Percentiles rank a stretch among this genome's conserved stretches.
phyloP scores from a whole-genome alignment of 1,284 basidiomycete genomes.

The Schizophyllum commune region DNA sequence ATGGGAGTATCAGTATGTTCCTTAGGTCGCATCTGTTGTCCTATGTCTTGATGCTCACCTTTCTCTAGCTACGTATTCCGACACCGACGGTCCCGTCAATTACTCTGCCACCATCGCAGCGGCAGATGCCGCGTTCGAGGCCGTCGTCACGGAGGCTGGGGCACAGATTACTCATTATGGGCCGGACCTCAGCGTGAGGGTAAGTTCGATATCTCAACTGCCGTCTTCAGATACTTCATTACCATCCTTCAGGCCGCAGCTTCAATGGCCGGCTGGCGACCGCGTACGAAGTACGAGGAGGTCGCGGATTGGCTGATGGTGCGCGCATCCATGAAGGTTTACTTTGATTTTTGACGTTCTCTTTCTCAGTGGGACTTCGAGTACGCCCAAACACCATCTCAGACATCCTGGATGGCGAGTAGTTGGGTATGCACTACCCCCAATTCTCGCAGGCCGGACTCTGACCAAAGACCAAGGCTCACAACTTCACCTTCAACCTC shows the following conservation, averaged over 20 bases:
- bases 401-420: constrained; percentile 55
- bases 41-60: not conserved
- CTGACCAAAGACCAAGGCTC: no score
- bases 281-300: constrained; percentile 33
- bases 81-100: constrained; percentile 38
- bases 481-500: not conserved
- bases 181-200: not conserved
- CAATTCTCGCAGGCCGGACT: no score
- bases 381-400: constrained; percentile 48
- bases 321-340: constrained; percentile 26
- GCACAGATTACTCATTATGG: not conserved
- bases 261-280: constrained; percentile 34
- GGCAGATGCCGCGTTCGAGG: constrained; percentile 32
- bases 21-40: not conserved
- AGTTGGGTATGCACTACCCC: constrained; percentile 53
- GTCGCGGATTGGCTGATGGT: constrained; percentile 50
- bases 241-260: constrained; percentile 25
- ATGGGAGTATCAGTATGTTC: constrained; percentile 41
- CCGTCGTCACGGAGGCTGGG: constrained; percentile 39
- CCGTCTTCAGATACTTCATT: not conserved
- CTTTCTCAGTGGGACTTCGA: constrained; percentile 36
- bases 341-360: no score
- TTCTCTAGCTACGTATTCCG: constrained; percentile 20
- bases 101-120: constrained; percentile 35
- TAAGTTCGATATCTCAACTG: no score